Evolutionary conservation across 1,139 yeast species (phyloP), one percentile per base, ranked within the genome.

Genomic region (Yamadazyma diospyri): DNA sequence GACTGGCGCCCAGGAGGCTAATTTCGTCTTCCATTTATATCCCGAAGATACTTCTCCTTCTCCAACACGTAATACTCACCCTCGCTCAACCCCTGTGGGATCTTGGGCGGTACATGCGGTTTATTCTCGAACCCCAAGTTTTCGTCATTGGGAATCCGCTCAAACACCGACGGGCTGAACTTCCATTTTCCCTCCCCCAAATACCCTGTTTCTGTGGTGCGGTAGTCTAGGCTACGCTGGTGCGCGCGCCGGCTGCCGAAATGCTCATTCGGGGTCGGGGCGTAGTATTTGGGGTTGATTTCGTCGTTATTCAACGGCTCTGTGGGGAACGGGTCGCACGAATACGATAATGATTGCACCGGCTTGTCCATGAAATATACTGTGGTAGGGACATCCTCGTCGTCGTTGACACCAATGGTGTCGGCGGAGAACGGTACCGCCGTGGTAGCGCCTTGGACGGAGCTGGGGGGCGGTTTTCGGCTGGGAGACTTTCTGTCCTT

Each of bases 61-160:
- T 69, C 74, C 36, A 68, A 45, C 3, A 63, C 60, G 39, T 64
- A 72, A 43, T 69, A 74, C 45, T 74, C 80, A 46, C 52, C 59
- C 22, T 69, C 69, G 4, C 61, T 54, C 43, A 74, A 50, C 0
- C 80, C 80, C 23, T 58, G 47, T 0, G 80, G 80, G n/a, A 73
- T 64, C 48, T 72, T 73, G 2, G 78, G 78, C 2, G 80, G 80
- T 2, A 72, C 69, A 14, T 48, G 49, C 0, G 78, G 78, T 32
- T 69, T 64, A 27, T 50, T 50, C 27, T 51, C 57, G 26, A 44
- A 50, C 18, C 57, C 58, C 16, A 30, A 26, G 29, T 58, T 57
- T 28, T 55, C 62, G 32, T 54, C 55, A 28, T 50, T 48, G 10
- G 41, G 37, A 12, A 54, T 49, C 37, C 60, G 40, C 36, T 59